Evolutionary conservation across 2,329 filamentous ascomycete genomes (phyloP), one percentile per base, ranked within the genome.

Genomic region (Aureobasidium sp.): DNA sequence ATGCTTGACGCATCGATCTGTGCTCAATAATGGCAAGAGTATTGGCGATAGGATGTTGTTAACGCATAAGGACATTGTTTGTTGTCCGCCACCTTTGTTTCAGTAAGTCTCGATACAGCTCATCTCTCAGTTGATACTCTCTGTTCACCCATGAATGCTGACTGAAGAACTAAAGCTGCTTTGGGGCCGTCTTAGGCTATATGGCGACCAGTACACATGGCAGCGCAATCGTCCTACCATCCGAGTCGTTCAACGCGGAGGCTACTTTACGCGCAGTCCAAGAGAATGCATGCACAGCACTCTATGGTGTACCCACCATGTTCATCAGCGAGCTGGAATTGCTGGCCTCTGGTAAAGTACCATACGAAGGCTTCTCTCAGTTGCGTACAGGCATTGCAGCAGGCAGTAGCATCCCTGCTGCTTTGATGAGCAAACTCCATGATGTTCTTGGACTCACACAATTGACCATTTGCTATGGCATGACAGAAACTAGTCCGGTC

Each of bases 271-370:
- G 79, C 62, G 78, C 84, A 1, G 82, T 89, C 0, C 83, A 84
- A 67, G 82, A 86, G 66, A 82, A 87, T 69, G 78, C 77, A 62
- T 84, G 80, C 49, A 89, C 86, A 0, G 86, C 83, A 0, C 82
- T 97, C 0, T 94, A 97, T 73, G 92, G 93, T 62, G 93, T 97
- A 0, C 85, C 90, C 4, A 97, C 93, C 59, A 99, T 97, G 94
- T 93, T 96, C 68, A 83, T 87, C n/a, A 87, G 92, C 30, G 86
- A 95, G 69, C 82, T 97, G 5, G 90, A 95, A 66, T 81, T 92
- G 1, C 81, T 97, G 8, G 79, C 85, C 34, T 74, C 78, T 29
- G 78, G 79, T 16, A 71, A 66, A 9, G 70, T 76, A 7, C 70
- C 74, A 0, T 63, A 67, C 70, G 30, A 62, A 47, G 39, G 36